Evolutionary conservation across 495 filamentous ascomycete species (phyloP), one percentile per base, ranked within the genome.

Genomic region (Hypomontagnella monticulosa): DNA sequence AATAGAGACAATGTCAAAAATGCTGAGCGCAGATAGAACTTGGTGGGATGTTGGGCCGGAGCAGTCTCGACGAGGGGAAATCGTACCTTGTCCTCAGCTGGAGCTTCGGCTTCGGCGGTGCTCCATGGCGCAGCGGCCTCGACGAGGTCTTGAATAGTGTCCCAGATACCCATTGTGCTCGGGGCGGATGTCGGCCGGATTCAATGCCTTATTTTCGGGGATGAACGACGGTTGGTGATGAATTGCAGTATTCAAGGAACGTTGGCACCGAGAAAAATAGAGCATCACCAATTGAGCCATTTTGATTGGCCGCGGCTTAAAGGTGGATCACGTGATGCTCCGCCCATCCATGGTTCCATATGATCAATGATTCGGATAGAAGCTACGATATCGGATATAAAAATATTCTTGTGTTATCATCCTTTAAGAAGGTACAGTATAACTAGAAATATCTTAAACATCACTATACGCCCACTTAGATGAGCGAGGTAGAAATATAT

Each of bases 141-240:
- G 69, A 83, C 71, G 67, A 85, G 74, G 74, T 84, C 83, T 54
- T 73, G 75, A 55, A 83, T 77, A 68, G 75, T 72, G 74, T 85
- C 81, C 78, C 81, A 87, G 78, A 85, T 79, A 75, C 82, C 83
- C 83, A 85, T 85, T 71, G 70, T 77, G 70, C 66, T 75, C 46
- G 44, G 63, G 60, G 67, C 61, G 52, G 63, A 74, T 53, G 67
- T 67, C 52, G 61, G 65, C 71, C 60, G 56, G 65, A 74, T 70
- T 78, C 73, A 79, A 78, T 80, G 79, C 77, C 73, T 74, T 71
- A 48, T 65, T 70, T 67, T 71, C 58, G 54, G 61, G 63, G 63
- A 49, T 57, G 61, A 62, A 65, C 66, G 73, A 61, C 63, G 69
- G 70, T 58, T 73, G 64, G 56, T 73, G 62, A 53, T 76, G 63